These are phyloP conservation scores for Talaromyces liani DNA, from an alignment of 495 filamentous ascomycete genomes.

Conservation along the genomic window DNA sequence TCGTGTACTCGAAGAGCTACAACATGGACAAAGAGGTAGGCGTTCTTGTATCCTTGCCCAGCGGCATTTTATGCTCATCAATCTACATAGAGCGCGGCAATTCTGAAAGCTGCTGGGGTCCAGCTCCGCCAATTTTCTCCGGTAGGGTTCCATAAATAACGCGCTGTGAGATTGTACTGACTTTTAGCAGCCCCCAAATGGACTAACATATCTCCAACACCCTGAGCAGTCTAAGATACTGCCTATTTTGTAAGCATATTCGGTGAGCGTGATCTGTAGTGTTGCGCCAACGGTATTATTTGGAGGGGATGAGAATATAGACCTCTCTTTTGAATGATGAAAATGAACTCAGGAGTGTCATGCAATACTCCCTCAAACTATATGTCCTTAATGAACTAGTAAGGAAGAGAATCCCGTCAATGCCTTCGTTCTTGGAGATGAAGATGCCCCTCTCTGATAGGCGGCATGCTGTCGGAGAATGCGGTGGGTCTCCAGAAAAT, in stretches of 20 bases:
- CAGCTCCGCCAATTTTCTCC: conserved; percentile 73
- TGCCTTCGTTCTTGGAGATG: background rate
- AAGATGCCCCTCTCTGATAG: conserved; percentile 1
- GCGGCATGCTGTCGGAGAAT: background rate
- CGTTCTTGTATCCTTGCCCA: background rate
- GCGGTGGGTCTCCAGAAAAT: conserved; percentile 3
- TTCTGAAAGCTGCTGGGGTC: conserved; percentile 71
- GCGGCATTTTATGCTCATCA: conserved; percentile 10
- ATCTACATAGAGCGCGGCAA: conserved; percentile 55
- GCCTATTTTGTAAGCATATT: conserved; percentile 5
- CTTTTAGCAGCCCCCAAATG: conserved; percentile 36
- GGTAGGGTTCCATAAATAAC: conserved; percentile 38
- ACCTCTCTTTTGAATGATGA: background rate
- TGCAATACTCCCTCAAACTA: background rate
- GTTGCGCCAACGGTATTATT: background rate
- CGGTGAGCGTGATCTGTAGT: background rate
- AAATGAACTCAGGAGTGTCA: background rate
- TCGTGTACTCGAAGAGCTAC: conserved; percentile 89
- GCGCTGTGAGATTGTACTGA: conserved; percentile 11
- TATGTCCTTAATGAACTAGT: background rate
- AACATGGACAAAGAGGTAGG: conserved; percentile 73
- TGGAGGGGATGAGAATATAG: background rate
- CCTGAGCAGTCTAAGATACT: conserved; percentile 3
- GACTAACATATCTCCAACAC: conserved; percentile 36
- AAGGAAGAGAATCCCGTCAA: background rate